Base-by-base conservation (phyloP, 2,329 filamentous ascomycete genomes). In the Macrophomina tecta region DNA sequence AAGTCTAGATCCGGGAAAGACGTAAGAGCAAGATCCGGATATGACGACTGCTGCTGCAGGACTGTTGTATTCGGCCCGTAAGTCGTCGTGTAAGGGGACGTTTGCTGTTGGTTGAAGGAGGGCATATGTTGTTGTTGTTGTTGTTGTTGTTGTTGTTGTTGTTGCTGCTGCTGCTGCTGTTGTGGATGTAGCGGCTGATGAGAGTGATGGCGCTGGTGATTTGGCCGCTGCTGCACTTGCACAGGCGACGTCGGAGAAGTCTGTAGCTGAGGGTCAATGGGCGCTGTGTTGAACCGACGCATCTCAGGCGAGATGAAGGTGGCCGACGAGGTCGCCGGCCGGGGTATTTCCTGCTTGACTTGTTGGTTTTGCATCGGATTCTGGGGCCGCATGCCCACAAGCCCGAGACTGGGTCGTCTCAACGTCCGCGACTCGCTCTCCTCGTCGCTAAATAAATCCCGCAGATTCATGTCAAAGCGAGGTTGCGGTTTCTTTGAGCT, bases 1-100 rank as follows among this genome's bases (percentile, higher is more conserved):
- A 87, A 87, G 70, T 87, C 84, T 14, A 87, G 80, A 60, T 85
- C 82, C 16, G 82, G 79, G 64, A 83, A 80, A 34, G 74, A 72
- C 0, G 34, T 60, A 7, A 78, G 23, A 34, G 77, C 75, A 0
- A 77, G 75, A 61, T 77, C 77, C 0, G 71, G 53, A 58, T 67
- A 65, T 51, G 67, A 69, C 40, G 61, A 55, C 65, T 67, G 58
- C 18, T 67, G 38, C 52, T 69, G 64, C 51, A 65, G 53, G 42
- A 46, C 14, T 2, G 42, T 36, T 30, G 32, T 34, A n/a, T 52
- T 49, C 1, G 53, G 38, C 8, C 52, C 64, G 5, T 67, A 61
- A 5, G 61, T 32, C 5, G 48, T 18, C 6, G 69, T 69, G 23
- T 68, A 70, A 28, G 69, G 67, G n/a, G 69, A 70, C 28, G 69